Evolutionary conservation across 2,329 filamentous ascomycete species (phyloP).

Genomic region (Colletotrichum camelliae): DNA sequence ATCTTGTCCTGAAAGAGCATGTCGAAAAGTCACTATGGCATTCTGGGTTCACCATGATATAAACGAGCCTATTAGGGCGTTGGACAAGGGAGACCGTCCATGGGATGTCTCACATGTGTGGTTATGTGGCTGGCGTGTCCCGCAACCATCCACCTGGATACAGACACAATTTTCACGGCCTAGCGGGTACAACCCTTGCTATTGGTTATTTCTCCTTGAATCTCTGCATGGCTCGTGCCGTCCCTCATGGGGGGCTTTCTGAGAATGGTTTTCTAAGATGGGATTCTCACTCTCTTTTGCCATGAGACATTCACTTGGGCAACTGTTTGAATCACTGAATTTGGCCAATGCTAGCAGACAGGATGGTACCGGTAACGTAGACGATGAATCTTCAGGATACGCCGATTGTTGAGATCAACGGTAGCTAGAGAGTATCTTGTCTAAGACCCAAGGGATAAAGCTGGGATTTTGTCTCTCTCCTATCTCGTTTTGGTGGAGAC

Average conservation of each 20-base stretch:
- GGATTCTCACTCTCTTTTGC: not conserved
- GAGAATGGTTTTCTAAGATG: not conserved
- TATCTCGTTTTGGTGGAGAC: not conserved
- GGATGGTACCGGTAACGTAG: not conserved
- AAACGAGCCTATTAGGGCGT: not conserved
- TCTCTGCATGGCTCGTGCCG: not conserved
- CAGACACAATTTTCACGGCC: not conserved
- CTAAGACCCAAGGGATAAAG: not conserved
- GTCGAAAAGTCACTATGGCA: not conserved
- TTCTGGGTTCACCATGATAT: not conserved
- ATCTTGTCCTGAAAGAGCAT: not conserved
- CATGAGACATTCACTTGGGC: not conserved
- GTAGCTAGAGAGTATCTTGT: not conserved
- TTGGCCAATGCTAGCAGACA: not conserved
- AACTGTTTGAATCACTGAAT: not conserved
- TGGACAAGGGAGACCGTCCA: not conserved
- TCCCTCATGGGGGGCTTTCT: not conserved
- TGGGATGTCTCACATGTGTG: not conserved
- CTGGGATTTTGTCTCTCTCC: not conserved
- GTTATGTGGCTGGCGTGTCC: not conserved
- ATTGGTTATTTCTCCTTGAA: not conserved
- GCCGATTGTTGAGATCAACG: not conserved
- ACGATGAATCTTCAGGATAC: not conserved
- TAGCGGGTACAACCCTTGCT: not conserved
- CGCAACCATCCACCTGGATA: not conserved